Evolutionary conservation across 2,329 filamentous ascomycete species (phyloP), one percentile per base, ranked within the genome.

Genomic region (Coniella lustricola): DNA sequence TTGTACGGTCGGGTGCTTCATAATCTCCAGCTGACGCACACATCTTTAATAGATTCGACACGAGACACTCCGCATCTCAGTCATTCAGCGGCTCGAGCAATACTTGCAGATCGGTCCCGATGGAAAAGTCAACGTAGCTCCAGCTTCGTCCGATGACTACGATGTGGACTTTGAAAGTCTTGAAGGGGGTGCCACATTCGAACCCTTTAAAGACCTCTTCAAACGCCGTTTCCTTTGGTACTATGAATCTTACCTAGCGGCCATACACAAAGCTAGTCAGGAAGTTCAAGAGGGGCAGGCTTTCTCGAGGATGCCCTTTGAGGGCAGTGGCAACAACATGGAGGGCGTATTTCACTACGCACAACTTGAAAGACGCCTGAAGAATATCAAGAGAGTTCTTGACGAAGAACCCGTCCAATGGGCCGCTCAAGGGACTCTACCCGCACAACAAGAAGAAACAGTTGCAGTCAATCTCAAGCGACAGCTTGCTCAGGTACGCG

Each of bases 211-310:
- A 56, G 91, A 97, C 60, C 73, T 95, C 4, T 87, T 85, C 74
- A 97, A 97, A 67, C 82, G 86, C 33, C 82, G 90, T 1, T 96
- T 97, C 62, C 71, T 97, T 13, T 97, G 93, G 93, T 97, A 97
- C 67, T 95, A 87, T 64, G 86, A 94, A 56, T 86, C 86, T 3
- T 97, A 97, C 61, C 71, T 93, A 18, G 71, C 76, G 3, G 77
- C 84, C 1, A 82, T 95, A 44, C 74, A 81, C 33, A 75, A 81
- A 51, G 85, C 83, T 22, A 77, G 74, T 57, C 64, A 70, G 21
- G 80, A 87, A 56, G 78, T 84, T 48, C 75, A 77, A 52, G 80
- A 84, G 51, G 77, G 79, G 3, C 69, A 79, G 33, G 53, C 63
- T 0, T 97, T 98, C 60, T 66, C 71, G n/a, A 77, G 76, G 44